Evolutionary conservation across 257 asterid genomes (phyloP), one percentile per base, ranked within the genome.

Genomic region (Solanum ossicruentum): DNA sequence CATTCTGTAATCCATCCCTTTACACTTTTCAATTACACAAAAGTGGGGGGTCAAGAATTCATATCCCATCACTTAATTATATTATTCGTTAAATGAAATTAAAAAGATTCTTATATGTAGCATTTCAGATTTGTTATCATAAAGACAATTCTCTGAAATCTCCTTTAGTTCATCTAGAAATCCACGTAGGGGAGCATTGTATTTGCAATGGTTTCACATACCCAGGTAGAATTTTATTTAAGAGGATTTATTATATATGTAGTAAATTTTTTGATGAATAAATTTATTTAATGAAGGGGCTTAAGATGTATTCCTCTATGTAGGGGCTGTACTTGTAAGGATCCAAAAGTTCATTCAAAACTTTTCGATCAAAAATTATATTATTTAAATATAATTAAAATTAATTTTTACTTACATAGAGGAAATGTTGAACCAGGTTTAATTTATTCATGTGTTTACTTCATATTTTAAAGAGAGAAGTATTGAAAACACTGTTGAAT

Each of bases 1-100:
- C 47, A 52, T 78, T 52, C 83, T 78, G 83, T 78, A 78, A 78
- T 78, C 83, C 83, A 78, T 49, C 65, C 65, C 83, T 78, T 78
- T 52, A 52, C 65, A 52, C 52, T 78, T 75, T 78, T 52, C 28
- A 78, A 78, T 78, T 75, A 49, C 17, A 52, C 21, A 52, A 52
- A 78, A 52, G 83, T 77, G 21, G 78, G 78, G 78, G 4, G 26
- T 8, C 20, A n/a, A 69, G 52, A 69, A 52, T 28, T 52, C 17
- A 78, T 55, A 55, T 52, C 66, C 28, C 49, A 78, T 78, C 83
- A 78, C 15, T 11, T 7, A 52, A 52, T 52, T 78, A 26, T 2
- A 51, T 52, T 78, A 78, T 17, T 78, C 45, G 28, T 10, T 43
- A 6, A 45, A 12, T 78, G 45, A 56, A 75, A 78, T 73, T 6